phyloP scores from a whole-genome alignment of 768 basidiomycete species.

The Rhizopogon rudus region DNA sequence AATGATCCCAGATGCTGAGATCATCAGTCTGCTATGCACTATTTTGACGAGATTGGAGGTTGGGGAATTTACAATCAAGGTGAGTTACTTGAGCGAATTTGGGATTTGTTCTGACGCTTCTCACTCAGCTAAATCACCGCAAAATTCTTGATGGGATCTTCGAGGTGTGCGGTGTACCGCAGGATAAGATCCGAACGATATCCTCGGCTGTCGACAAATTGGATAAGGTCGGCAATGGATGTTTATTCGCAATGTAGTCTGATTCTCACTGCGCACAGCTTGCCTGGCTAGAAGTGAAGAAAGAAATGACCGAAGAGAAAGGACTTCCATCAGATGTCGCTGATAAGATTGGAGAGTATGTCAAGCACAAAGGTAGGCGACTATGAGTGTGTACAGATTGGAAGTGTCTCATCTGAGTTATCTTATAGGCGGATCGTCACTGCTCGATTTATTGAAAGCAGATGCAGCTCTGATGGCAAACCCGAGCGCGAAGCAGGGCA shows the following conservation, averaged over 20 bases:
- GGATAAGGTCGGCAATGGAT: constrained; percentile 66
- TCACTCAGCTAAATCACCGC: constrained; percentile 80
- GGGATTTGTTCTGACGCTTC: neutral
- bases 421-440: constrained; percentile 62
- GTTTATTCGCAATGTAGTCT: neutral
- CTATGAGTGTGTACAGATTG: neutral
- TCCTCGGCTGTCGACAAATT: constrained; percentile 98
- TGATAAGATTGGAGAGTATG: constrained; percentile 95
- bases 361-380: constrained; percentile 83
- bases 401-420: neutral
- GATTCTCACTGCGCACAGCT: constrained; percentile 36
- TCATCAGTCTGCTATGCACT: constrained; percentile 78
- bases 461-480: constrained; percentile 68
- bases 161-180: constrained; percentile 90
- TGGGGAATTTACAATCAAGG: constrained; percentile 94
- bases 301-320: constrained; percentile 97
- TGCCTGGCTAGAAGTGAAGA: constrained; percentile 88
- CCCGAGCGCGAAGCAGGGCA: constrained; percentile 70
- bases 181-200: constrained; percentile 85
- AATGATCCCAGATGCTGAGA: constrained; percentile 96
- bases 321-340: constrained; percentile 76
- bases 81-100: constrained; percentile 18
- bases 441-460: constrained; percentile 64
- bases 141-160: constrained; percentile 98
- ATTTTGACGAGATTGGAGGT: constrained; percentile 81